Conservation (phyloP, 2,329 filamentous ascomycete genomes). For the Aspergillus fructus region DNA sequence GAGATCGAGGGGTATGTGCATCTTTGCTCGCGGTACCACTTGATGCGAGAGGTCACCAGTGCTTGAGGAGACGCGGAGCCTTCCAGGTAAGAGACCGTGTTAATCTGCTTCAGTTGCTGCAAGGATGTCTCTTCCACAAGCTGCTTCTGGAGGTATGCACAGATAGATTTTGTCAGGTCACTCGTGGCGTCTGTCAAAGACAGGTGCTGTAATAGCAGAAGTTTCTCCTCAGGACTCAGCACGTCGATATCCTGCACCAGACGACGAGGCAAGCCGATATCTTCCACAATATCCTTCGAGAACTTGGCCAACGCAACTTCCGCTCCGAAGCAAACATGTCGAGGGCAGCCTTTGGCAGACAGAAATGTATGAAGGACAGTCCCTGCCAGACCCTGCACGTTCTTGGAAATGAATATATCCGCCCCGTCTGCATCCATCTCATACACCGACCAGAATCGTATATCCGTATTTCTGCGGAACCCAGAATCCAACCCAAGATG, state of each 20-base stretch:
- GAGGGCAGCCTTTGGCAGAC: constrained; percentile 40
- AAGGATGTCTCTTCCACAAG: constrained; percentile 41
- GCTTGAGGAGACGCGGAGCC: constrained; percentile 36
- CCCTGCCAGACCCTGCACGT: constrained; percentile 42
- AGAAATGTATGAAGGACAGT: constrained; percentile 49
- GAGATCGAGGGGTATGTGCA: constrained; percentile 35
- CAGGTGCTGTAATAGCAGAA: constrained; percentile 41
- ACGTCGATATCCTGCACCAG: constrained; percentile 43
- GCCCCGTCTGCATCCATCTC: constrained; percentile 34
- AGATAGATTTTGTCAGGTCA: constrained; percentile 30
- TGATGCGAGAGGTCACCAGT: constrained; percentile 40
- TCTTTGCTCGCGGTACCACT: constrained; percentile 44
- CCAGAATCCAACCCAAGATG: constrained; percentile 43
- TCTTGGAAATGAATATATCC: constrained; percentile 46
- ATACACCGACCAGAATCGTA: constrained; percentile 45
- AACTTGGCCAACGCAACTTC: constrained; percentile 41
- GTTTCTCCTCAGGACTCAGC: constrained; percentile 43
- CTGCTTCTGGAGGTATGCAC: constrained; percentile 32
- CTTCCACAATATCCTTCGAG: constrained; percentile 29
- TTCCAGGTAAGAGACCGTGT: constrained; percentile 42
- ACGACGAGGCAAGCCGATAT: constrained; percentile 36
- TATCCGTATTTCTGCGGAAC: constrained; percentile 35
- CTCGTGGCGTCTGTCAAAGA: constrained; percentile 29
- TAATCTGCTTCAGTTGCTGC: constrained; percentile 40
- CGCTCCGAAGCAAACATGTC: constrained; percentile 40